Evolutionary conservation across 2,329 filamentous ascomycete genomes (phyloP), one percentile per base, ranked within the genome.

Genomic region (Aspergillus fijiensis): DNA sequence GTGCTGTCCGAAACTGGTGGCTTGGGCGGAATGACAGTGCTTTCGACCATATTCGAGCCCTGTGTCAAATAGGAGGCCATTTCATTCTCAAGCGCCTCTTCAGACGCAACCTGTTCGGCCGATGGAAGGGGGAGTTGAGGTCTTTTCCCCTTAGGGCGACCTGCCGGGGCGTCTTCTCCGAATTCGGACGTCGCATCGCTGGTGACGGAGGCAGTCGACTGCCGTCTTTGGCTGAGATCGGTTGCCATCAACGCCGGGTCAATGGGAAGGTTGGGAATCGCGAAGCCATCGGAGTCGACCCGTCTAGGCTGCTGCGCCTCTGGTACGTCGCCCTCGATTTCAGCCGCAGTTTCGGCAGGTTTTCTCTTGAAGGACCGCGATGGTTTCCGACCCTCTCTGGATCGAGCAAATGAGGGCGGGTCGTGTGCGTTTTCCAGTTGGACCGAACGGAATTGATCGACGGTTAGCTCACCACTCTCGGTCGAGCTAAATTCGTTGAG

Each of bases 401-500:
- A 74, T 51, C 74, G 69, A 49, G 74, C 91, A 66, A 95, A 90
- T 0, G 92, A 89, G 0, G 95, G 95, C 0, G 95, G 95, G 67
- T 96, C 91, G 64, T 91, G 88, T 25, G 84, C 79, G 25, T 88
- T 87, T 67, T 93, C 90, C 45, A 80, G 60, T 57, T 79, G 76
- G 27, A 79, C 77, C 3, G 77, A 76, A 47, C 78, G 82, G 69
- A 96, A 96, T 69, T 97, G 89, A 63, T 93, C 89, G 21, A 99
- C 90, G 0, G 92, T 95, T 76, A 98, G 84, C 54, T 87, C 86
- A 65, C 92, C 92, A 62, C 89, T 92, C 63, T 91, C 89, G 0
- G 94, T 96, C 33, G 88, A 85, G 64, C 91, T 92, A 77, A 98
- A 99, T 72, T 99, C 95, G 65, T 93, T 88, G 10, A 99, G 80